phyloP scores from a whole-genome alignment of 2,329 filamentous ascomycete genomes.

The Cladosporium sp. region DNA sequence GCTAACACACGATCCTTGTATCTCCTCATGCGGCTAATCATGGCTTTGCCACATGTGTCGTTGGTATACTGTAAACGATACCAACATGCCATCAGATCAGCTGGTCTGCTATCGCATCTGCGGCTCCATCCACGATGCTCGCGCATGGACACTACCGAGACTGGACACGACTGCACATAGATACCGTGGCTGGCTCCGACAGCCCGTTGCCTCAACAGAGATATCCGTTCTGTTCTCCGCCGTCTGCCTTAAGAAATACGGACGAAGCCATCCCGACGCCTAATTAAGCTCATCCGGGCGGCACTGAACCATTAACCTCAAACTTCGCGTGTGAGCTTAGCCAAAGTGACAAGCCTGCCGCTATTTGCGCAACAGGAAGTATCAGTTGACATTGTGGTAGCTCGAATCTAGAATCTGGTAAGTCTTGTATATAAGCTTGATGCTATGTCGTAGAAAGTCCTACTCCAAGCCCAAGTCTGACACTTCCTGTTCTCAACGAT shows the following conservation, averaged over 20 bases:
- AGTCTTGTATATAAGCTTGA: not conserved
- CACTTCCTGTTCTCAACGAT: not conserved
- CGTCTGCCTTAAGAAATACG: not conserved
- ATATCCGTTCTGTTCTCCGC: not conserved
- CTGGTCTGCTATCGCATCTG: too few relatives aligned
- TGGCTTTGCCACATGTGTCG: not conserved
- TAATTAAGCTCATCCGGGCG: slow-evolving; percentile 8
- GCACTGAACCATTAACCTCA: not conserved
- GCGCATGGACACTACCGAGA: not conserved
- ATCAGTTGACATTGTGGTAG: not conserved
- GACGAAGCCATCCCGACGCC: not conserved
- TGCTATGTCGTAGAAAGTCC: not conserved
- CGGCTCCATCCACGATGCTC: too few relatives aligned
- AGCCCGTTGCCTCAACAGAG: not conserved
- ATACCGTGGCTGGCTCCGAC: not conserved
- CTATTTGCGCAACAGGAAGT: not conserved
- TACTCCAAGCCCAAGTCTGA: not conserved
- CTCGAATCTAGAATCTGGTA: not conserved
- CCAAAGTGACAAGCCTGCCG: not conserved
- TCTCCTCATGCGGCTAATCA: not conserved
- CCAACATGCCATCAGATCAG: too few relatives aligned
- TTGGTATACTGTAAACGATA: too few relatives aligned
- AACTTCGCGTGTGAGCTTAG: slow-evolving; percentile 11
- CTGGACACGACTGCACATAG: not conserved
- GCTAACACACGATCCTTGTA: not conserved